A percentile compares a stretch with the other conserved stretches of the same genome.
phyloP scores from a whole-genome alignment of 2,329 filamentous ascomycete genomes.

The Fusarium nematophilum region DNA sequence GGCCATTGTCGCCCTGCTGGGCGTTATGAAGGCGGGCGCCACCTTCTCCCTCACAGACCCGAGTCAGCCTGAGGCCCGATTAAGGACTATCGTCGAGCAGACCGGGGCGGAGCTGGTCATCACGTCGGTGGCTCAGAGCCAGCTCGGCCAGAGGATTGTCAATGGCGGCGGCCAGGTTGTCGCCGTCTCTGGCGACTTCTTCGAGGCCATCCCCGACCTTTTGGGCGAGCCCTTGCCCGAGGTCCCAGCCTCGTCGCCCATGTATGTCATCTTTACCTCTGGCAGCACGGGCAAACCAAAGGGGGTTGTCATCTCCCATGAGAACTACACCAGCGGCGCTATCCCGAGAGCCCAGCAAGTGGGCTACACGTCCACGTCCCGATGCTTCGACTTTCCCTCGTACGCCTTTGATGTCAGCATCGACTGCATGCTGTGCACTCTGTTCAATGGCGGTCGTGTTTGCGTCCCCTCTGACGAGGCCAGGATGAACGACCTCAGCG shows the following conservation, averaged over 20 bases:
- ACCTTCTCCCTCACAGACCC: constrained; percentile 61
- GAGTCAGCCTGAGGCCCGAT: constrained; percentile 57
- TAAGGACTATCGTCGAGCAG: constrained; percentile 58
- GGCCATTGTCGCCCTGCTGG: constrained; percentile 58
- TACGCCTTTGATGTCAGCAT: constrained; percentile 64
- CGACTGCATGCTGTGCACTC: constrained; percentile 63
- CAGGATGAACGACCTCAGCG: constrained; percentile 61
- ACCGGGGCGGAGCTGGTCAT: constrained; percentile 53
- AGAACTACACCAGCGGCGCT: constrained; percentile 59
- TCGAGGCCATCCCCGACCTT: constrained; percentile 32
- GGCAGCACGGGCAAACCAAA: constrained; percentile 73
- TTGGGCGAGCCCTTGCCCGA: constrained; percentile 40
- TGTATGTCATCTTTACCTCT: constrained; percentile 72
- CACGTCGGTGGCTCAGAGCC: constrained; percentile 54
- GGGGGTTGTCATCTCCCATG: constrained; percentile 65
- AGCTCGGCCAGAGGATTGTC: constrained; percentile 52
- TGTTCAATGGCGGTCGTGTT: constrained; percentile 60
- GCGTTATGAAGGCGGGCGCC: constrained; percentile 61
- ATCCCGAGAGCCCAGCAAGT: constrained; percentile 56
- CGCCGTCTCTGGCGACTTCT: constrained; percentile 46
- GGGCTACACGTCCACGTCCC: constrained; percentile 54
- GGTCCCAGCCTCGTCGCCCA: constrained; percentile 55
- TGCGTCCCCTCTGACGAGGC: constrained; percentile 65
- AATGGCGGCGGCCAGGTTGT: constrained; percentile 49
- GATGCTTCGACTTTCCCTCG: constrained; percentile 61